Base-by-base conservation (phyloP, 306 rosid species). In the Mucuna pruriens region DNA sequence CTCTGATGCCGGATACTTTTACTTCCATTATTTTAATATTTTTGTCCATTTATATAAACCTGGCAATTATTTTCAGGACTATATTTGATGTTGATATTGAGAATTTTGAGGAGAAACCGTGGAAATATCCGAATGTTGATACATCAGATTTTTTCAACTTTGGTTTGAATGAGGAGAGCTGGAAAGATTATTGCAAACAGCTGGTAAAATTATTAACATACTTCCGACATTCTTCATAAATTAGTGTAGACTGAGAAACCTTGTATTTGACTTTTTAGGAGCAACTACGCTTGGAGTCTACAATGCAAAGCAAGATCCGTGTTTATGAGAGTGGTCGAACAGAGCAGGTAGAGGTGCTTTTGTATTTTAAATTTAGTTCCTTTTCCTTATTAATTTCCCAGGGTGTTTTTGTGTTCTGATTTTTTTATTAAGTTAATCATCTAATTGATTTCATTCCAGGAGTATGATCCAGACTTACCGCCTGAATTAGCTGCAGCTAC, bases 261-360 rank as follows among this genome's bases (percentile, higher is more conserved):
- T 58, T 77, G 36, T 40, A 58, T 29, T 76, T 73, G 61, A 36
- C 67, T 83, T 76, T 85, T 34, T 85, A 96, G 99, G 99, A 96
- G 84, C 99, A 92, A 86, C 92, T 93, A 29, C 99, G 99, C 77
- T 78, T 96, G 84, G 99, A 96, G 89, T 89, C 97, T 81, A 96
- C 99, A 6, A 96, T 96, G 99, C 99, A 96, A 90, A 93, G 97
- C 90, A 96, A 90, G 86, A 96, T 96, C 80, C 96, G 97, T 26
- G 99, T 96, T 61, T 93, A 96, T 22, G 99, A 96, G 86, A 93
- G 99, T 88, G 98, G 97, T 71, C 89, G 99, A 78, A 85, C 97
- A 73, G 99, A 93, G 85, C 97, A 93, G 92, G 99, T 93, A 88
- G 54, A 29, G 62, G 60, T 48, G 73, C 75, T 82, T 67, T 22